Conservation (phyloP, 1,139 yeast genomes). For the Hansenula lynferdii region DNA sequence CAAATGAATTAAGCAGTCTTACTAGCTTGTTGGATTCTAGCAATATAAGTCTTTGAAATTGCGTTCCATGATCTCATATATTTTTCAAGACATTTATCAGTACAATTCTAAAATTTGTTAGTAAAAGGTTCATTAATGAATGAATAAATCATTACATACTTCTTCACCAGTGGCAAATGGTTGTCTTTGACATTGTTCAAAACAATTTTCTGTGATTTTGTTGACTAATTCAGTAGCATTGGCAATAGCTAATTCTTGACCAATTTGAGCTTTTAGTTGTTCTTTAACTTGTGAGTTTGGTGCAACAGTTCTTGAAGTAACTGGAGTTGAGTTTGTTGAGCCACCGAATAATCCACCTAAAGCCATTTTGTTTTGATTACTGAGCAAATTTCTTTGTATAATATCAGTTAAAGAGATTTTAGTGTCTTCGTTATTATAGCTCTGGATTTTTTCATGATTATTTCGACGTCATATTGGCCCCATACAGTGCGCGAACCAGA, state of each 20-base stretch:
- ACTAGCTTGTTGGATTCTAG: conserved; percentile 60
- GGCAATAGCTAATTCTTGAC: conserved; percentile 82
- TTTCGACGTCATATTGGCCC: background rate
- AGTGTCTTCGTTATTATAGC: background rate
- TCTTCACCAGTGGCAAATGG: conserved; percentile 41
- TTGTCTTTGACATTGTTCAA: conserved; percentile 64
- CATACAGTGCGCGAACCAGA: background rate
- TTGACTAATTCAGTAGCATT: conserved; percentile 86
- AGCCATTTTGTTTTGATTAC: conserved; percentile 23
- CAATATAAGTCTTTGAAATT: conserved; percentile 68
- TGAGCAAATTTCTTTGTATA: too few species aligned
- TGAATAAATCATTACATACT: conserved; percentile 14
- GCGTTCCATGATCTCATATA: conserved; percentile 92
- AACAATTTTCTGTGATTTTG: conserved; percentile 86
- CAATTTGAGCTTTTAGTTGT: conserved; percentile 65
- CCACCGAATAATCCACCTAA: conserved; percentile 40
- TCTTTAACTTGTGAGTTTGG: conserved; percentile 39
- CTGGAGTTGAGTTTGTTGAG: conserved; percentile 25
- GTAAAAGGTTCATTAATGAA: background rate
- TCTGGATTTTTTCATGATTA: background rate
- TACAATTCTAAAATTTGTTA: conserved; percentile 36
- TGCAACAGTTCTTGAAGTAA: conserved; percentile 26
- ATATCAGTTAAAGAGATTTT: background rate
- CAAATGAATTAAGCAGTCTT: background rate
- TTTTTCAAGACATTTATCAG: conserved; percentile 75